A percentile compares a stretch with the other conserved stretches of the same genome.
Conservation (phyloP, 257 asterid genomes). For the Solanum rostratum region DNA sequence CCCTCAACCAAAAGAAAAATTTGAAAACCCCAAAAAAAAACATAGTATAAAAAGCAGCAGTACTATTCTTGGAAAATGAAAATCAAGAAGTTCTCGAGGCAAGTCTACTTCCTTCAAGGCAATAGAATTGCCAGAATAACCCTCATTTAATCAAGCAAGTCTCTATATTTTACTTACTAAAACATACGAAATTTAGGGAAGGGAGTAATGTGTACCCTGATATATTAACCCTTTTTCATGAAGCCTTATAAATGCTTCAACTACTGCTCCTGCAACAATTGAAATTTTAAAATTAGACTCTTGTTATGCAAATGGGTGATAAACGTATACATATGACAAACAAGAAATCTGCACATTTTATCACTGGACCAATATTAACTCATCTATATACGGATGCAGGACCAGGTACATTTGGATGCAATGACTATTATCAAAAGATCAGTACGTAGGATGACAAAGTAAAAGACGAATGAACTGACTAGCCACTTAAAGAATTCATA, state of each 20-base stretch:
- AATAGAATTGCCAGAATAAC: background rate
- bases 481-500: background rate
- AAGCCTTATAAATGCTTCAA: conserved; percentile 91
- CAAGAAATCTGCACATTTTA: background rate
- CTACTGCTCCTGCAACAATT: conserved; percentile 72
- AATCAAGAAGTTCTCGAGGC: background rate
- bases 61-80: background rate
- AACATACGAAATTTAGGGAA: background rate
- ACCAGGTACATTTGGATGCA: background rate
- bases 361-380: background rate
- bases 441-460: background rate
- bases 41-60: background rate
- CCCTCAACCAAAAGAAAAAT: background rate
- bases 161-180: background rate
- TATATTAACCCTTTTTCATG: conserved; percentile 93
- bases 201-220: conserved; percentile 49
- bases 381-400: background rate
- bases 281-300: conserved; percentile 4
- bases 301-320: background rate
- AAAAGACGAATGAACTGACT: background rate
- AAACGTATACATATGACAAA: background rate
- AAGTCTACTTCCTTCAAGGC: background rate
- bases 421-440: background rate
- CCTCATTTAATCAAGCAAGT: background rate
- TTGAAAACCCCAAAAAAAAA: background rate